Conservation (phyloP, 2,329 filamentous ascomycete species). For the Biscogniauxia sp. region DNA sequence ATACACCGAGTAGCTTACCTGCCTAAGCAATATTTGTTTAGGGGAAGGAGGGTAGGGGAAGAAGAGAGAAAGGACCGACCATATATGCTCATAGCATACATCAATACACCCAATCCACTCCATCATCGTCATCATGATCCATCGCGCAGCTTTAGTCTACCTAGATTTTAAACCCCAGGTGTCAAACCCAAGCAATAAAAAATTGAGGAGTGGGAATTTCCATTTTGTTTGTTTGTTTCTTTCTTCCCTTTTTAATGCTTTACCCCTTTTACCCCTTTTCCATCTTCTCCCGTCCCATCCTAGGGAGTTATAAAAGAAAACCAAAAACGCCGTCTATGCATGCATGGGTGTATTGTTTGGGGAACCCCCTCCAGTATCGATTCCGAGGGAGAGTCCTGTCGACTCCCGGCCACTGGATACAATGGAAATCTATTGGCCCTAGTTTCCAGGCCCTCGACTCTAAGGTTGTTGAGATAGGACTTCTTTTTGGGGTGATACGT, state of each 20-base stretch:
- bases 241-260: neutral
- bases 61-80: too few relatives aligned
- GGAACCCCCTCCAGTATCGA: neutral
- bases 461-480: neutral
- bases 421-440: neutral
- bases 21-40: too few relatives aligned
- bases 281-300: neutral
- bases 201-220: neutral
- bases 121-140: neutral
- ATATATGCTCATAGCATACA: too few relatives aligned
- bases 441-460: neutral
- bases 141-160: neutral
- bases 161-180: neutral
- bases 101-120: too few relatives aligned
- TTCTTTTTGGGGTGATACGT: neutral
- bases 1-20: too few relatives aligned
- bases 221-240: neutral
- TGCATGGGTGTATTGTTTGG: neutral
- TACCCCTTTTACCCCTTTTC: neutral
- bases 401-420: too few relatives aligned
- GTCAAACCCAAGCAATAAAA: neutral
- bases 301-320: too few relatives aligned
- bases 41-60: too few relatives aligned
- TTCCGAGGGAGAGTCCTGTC: neutral
- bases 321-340: neutral